These are phyloP conservation scores for Garcia nutans DNA, from an alignment of 345 rosid genomes.

Conservation along the genomic window DNA sequence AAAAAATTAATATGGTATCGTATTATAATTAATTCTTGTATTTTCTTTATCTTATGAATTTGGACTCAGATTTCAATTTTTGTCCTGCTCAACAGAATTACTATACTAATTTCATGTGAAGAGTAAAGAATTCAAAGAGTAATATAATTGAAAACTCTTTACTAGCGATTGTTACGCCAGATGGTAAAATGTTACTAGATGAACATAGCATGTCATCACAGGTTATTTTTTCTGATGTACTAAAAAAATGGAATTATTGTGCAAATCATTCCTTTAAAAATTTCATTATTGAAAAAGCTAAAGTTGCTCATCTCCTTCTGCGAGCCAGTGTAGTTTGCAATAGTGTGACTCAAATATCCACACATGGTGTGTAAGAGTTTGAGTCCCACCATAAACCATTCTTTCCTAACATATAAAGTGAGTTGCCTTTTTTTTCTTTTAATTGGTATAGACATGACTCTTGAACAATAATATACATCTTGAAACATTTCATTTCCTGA, in stretches of 20 bases:
- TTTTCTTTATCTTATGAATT: too few species aligned
- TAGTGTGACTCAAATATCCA: constrained; percentile 7
- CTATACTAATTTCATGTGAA: too few species aligned
- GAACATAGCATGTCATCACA: background rate
- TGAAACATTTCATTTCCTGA: background rate
- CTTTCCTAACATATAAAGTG: constrained; percentile 23
- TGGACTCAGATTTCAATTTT: too few species aligned
- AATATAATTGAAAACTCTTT: background rate
- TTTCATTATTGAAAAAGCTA: constrained; percentile 14
- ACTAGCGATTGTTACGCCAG: background rate
- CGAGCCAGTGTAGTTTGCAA: constrained; percentile 10
- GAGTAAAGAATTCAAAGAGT: too few species aligned
- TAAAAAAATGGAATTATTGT: background rate
- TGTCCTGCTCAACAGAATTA: too few species aligned
- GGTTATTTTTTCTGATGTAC: constrained; percentile 1
- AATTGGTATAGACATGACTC: constrained; percentile 20
- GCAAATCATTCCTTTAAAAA: background rate
- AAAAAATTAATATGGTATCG: too few species aligned
- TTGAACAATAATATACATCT: constrained; percentile 3
- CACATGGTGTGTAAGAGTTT: constrained; percentile 22
- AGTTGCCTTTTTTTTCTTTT: constrained; percentile 15
- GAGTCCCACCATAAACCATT: constrained; percentile 38
- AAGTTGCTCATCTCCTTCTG: background rate
- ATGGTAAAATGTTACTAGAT: background rate
- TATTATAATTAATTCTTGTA: too few species aligned